phyloP scores from a whole-genome alignment of 257 asterid species.

The Solanum stenotomum region DNA sequence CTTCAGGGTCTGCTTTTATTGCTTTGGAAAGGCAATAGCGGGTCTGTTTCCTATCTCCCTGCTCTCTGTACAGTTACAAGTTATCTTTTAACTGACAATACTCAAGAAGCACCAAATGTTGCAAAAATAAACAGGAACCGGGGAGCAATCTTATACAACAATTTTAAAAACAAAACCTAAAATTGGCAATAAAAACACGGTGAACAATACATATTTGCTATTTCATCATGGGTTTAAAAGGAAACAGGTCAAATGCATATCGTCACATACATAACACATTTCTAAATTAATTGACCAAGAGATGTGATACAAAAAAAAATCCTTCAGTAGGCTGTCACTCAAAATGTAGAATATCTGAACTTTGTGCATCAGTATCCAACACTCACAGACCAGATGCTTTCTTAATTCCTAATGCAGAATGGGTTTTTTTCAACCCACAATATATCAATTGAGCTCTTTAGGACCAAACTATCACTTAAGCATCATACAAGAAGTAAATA shows the following conservation, averaged over 20 bases:
- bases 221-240: neutral
- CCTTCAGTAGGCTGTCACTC: neutral
- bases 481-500: neutral
- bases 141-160: neutral
- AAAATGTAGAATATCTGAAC: neutral
- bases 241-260: neutral
- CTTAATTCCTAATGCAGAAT: neutral
- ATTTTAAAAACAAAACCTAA: neutral
- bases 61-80: conserved; percentile 31
- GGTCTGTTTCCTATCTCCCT: conserved; percentile 58
- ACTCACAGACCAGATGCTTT: neutral
- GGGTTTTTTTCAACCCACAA: neutral
- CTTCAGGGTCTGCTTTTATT: conserved; percentile 71
- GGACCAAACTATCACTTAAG: neutral
- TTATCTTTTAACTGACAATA: neutral
- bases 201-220: neutral
- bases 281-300: neutral
- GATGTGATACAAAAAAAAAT: neutral
- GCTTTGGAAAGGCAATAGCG: conserved; percentile 69
- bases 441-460: neutral
- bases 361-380: neutral
- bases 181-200: neutral
- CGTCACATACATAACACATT: neutral
- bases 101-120: neutral
- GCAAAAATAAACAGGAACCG: neutral